Evolutionary conservation across 345 rosid genomes (phyloP).

Genomic region (Euphorbia peplus): DNA sequence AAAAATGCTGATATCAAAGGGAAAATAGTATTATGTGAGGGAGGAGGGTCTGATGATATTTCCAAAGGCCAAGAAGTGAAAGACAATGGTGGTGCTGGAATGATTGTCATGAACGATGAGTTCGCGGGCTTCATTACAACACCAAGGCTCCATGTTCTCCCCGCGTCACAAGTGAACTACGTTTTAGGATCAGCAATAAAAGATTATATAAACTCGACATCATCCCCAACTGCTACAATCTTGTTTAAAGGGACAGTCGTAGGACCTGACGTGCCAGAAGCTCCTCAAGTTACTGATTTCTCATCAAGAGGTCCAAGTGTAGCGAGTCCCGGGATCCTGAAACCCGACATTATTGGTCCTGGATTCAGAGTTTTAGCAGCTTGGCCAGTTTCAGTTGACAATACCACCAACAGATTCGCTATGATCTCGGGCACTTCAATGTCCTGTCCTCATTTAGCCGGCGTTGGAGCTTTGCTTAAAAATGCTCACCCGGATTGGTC

Average conservation of each 20-base stretch:
- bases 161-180: slow-evolving; percentile 16
- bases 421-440: slow-evolving; percentile 57
- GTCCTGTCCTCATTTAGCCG: slow-evolving; percentile 58
- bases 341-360: slow-evolving; percentile 28
- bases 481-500: slow-evolving; percentile 51
- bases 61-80: slow-evolving; percentile 18
- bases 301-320: slow-evolving; percentile 22
- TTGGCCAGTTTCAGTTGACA: slow-evolving; percentile 15
- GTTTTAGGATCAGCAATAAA: slow-evolving; percentile 2
- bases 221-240: slow-evolving; percentile 11
- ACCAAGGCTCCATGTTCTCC: slow-evolving; percentile 9
- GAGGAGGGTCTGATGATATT: not conserved
- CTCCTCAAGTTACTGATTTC: slow-evolving; percentile 12
- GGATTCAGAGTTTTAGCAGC: slow-evolving; percentile 22
- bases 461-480: slow-evolving; percentile 53
- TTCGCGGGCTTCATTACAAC: not conserved
- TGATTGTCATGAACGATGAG: slow-evolving; percentile 19
- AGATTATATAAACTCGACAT: slow-evolving; percentile 5
- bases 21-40: slow-evolving; percentile 9
- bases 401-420: not conserved
- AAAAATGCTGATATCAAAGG: slow-evolving; percentile 7
- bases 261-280: not conserved
- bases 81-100: slow-evolving; percentile 16
- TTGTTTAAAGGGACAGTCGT: slow-evolving; percentile 7
- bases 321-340: slow-evolving; percentile 24